phyloP scores from a whole-genome alignment of 1,284 basidiomycete genomes.

The Irpex sp. region DNA sequence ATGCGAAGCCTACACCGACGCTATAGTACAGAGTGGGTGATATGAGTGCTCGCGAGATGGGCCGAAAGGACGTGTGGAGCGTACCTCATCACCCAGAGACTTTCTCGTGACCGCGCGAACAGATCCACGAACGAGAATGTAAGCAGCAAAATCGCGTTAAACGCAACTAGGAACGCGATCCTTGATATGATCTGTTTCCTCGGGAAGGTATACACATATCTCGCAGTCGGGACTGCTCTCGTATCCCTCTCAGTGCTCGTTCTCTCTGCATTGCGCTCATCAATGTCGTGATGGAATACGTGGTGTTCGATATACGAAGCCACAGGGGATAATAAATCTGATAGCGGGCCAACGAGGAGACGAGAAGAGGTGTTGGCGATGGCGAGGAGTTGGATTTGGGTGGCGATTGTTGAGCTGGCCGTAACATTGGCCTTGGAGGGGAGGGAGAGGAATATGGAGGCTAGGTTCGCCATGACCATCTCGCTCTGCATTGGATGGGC shows the following conservation, averaged over 20 bases:
- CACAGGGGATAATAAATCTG: slow-evolving; percentile 65
- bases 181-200: slow-evolving; percentile 57
- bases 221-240: background rate
- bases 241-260: background rate
- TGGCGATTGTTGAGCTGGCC: slow-evolving; percentile 22
- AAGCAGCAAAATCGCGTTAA: slow-evolving; percentile 42
- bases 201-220: slow-evolving; percentile 29
- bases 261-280: too few relatives aligned
- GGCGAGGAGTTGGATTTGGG: slow-evolving; percentile 69
- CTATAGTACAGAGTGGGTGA: slow-evolving; percentile 28
- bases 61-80: slow-evolving; percentile 9
- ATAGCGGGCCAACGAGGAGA: slow-evolving; percentile 64
- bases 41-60: background rate
- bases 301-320: background rate
- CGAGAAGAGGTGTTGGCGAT: slow-evolving; percentile 68
- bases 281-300: background rate
- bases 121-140: slow-evolving; percentile 50
- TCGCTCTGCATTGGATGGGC: slow-evolving; percentile 47
- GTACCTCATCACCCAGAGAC: slow-evolving; percentile 63
- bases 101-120: slow-evolving; percentile 37
- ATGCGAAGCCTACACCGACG: slow-evolving; percentile 59
- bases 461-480: slow-evolving; percentile 79
- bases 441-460: slow-evolving; percentile 67
- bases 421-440: slow-evolving; percentile 23
- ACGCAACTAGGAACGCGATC: slow-evolving; percentile 50